Percentiles rank a stretch among this genome's conserved stretches.
phyloP scores from a whole-genome alignment of 192 early-diverging fungal genomes.

The Geranomyces michiganensis region DNA sequence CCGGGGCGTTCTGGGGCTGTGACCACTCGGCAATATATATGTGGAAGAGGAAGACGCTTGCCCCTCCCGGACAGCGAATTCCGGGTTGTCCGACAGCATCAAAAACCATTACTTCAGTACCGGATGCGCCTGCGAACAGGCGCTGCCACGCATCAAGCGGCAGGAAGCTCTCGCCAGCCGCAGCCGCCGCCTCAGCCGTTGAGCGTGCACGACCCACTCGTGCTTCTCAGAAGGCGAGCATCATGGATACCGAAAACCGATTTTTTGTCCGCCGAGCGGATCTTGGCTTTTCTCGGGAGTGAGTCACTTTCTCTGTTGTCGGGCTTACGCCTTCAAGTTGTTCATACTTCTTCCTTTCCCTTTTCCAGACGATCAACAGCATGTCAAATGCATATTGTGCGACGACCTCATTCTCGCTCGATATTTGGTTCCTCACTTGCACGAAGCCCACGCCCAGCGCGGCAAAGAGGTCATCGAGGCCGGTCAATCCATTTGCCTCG shows the following conservation, averaged over 20 bases:
- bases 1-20: too few species aligned
- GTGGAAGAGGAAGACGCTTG: too few species aligned
- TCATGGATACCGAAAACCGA: conserved; percentile 13
- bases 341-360: neutral
- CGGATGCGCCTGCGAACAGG: too few species aligned
- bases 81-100: too few species aligned
- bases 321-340: neutral
- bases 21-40: too few species aligned
- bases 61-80: too few species aligned
- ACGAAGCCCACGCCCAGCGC: conserved; percentile 15
- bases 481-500: conserved; percentile 3
- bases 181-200: too few species aligned
- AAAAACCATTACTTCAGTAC: too few species aligned
- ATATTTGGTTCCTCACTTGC: conserved; percentile 13
- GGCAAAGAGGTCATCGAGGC: conserved; percentile 3
- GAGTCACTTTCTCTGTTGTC: too few species aligned
- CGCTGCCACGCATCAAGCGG: too few species aligned
- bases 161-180: too few species aligned
- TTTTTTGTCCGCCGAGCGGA: conserved; percentile 5
- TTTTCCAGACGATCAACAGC: neutral
- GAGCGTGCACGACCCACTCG: conserved; percentile 4
- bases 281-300: too few species aligned
- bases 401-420: neutral
- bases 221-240: neutral
- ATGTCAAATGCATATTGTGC: conserved; percentile 4